Percentiles rank a stretch among this genome's conserved stretches.
These are phyloP conservation scores for Biscogniauxia sp. DNA, from an alignment of 2,329 filamentous ascomycete species.

Conservation along the genomic window DNA sequence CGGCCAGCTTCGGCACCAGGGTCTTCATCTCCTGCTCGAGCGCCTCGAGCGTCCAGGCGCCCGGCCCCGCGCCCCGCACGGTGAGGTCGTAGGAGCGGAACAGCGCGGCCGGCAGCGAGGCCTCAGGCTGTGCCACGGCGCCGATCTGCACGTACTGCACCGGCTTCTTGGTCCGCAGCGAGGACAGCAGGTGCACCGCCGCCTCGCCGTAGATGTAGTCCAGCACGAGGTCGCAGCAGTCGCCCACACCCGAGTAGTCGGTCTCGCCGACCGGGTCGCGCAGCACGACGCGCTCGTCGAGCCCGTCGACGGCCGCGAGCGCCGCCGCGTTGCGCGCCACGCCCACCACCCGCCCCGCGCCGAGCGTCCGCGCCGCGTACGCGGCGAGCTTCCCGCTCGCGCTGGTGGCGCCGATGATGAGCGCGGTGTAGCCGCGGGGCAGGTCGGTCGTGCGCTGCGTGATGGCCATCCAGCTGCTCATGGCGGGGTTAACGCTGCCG, in stretches of 20 bases:
- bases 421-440: conserved; percentile 42
- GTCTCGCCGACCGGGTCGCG: conserved; percentile 37
- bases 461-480: conserved; percentile 58
- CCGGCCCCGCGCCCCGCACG: conserved; percentile 44
- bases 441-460: conserved; percentile 40
- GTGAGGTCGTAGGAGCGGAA: conserved; percentile 49
- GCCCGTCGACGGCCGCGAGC: conserved; percentile 38
- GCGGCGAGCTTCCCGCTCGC: conserved; percentile 51
- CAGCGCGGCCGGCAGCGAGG: conserved; percentile 40
- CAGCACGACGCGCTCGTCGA: conserved; percentile 48
- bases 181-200: conserved; percentile 39
- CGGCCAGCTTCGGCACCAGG: conserved; percentile 31
- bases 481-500: conserved; percentile 52
- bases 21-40: conserved; percentile 29
- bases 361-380: conserved; percentile 44
- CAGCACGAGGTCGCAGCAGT: conserved; percentile 49
- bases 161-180: conserved; percentile 39
- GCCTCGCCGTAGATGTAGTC: conserved; percentile 56
- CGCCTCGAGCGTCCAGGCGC: conserved; percentile 38
- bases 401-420: conserved; percentile 53
- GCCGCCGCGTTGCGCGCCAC: conserved; percentile 46
- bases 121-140: conserved; percentile 37
- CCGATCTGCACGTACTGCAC: conserved; percentile 56
- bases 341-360: conserved; percentile 50
- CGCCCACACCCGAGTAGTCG: conserved; percentile 44